Evolutionary conservation across 257 asterid genomes (phyloP), one percentile per base, ranked within the genome.

Genomic region (Solanum arcanum): DNA sequence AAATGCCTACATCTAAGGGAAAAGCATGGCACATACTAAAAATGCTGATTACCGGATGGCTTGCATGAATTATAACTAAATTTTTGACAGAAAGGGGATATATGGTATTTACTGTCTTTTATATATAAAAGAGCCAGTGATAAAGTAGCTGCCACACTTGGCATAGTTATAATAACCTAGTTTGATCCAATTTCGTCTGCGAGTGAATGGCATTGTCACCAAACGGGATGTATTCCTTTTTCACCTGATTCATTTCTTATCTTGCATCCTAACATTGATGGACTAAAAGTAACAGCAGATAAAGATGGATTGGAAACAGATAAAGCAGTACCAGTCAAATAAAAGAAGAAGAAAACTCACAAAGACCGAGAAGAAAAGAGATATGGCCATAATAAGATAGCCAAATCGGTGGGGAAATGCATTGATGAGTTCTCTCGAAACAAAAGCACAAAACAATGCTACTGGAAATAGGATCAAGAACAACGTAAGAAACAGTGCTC

Each of bases 381-480:
- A 59, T 81, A 86, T 10, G 5, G 68, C 88, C 42, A 70, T 41
- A 83, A 88, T 83, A 81, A 42, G 20, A 83, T 60, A 41, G 39
- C 91, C 91, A 39, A 59, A 21, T 18, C 31, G 82, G 59, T 84
- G 84, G 39, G 89, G 80, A 42, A 89, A 82, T 68, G 77, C 88
- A 39, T 87, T 18, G n/a, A 85, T 10, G n/a, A 89, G 89, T 31
- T 56, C 84, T 80, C 60, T 52, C 21, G 88, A 56, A 82, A 89
- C 91, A 69, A 77, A 84, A 60, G 56, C 31, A 56, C 88, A 89
- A 80, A 89, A 89, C 15, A 85, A 78, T 73, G 84, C 29, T 41
- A 87, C 86, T 49, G 91, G 91, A 81, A 76, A 76, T 70, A 87
- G 74, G 82, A 89, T 89, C 47, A 89, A 77, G 86, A 85, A 87